phyloP scores from a whole-genome alignment of 139 green algal species.

The Chlorella sp. region DNA sequence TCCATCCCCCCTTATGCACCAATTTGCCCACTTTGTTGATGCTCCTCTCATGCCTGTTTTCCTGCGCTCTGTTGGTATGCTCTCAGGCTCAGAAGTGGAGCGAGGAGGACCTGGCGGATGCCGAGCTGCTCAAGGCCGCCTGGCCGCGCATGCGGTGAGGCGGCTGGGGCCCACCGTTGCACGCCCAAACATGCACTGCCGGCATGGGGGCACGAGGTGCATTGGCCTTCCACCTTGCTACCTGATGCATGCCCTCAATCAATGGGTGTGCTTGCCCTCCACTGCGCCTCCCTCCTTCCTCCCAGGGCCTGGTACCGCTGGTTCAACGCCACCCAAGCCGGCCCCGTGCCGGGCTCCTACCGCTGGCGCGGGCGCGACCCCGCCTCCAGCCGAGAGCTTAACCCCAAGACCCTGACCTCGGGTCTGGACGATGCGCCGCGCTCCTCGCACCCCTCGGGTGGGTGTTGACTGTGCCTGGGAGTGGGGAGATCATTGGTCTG shows the following conservation, averaged over 20 bases:
- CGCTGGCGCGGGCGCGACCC: slow-evolving; percentile 75
- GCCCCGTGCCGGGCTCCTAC: slow-evolving; percentile 67
- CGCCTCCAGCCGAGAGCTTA: slow-evolving; percentile 77
- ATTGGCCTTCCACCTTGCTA: too few species aligned
- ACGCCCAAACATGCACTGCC: too few species aligned
- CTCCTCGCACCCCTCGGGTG: slow-evolving; percentile 84
- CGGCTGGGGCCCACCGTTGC: too few species aligned
- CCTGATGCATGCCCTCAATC: too few species aligned
- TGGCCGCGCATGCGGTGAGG: slow-evolving; percentile 74
- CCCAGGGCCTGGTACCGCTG: slow-evolving; percentile 84
- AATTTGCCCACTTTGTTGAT: too few species aligned
- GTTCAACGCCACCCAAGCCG: slow-evolving; percentile 86
- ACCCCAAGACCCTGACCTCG: slow-evolving; percentile 92
- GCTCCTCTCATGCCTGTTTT: too few species aligned
- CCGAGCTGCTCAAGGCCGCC: slow-evolving; percentile 54
- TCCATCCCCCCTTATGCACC: too few species aligned
- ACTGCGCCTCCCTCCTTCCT: too few species aligned
- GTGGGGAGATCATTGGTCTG: too few species aligned
- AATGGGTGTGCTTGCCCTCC: too few species aligned
- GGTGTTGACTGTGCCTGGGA: neutral
- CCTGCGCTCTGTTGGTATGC: too few species aligned
- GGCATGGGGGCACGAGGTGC: too few species aligned
- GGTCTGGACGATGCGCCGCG: slow-evolving; percentile 96
- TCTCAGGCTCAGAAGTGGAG: neutral
- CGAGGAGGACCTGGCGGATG: slow-evolving; percentile 21